Base-by-base conservation (phyloP, 192 early-diverging fungal species). In the Coemansia sp. region DNA sequence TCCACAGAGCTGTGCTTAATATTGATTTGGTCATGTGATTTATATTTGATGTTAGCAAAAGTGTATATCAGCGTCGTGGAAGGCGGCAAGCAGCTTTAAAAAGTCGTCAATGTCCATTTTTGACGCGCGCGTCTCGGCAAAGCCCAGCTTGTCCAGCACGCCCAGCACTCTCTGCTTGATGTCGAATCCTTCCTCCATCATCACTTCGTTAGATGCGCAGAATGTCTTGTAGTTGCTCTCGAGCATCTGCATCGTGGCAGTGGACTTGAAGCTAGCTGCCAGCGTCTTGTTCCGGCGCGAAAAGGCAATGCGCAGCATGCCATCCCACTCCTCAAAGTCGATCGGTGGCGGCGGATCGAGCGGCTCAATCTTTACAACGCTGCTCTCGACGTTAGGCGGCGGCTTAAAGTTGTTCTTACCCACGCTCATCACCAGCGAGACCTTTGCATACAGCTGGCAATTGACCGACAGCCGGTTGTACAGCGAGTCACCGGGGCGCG, bases 321-420 rank as follows among this genome's bases (percentile, higher is more conserved):
- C 97, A 86, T 99, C 97, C 91, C 94, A 99, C 71, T 98, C 96
- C 74, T 94, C 89, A 75, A 97, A 94, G 85, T 96, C 89, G 27
- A 99, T 88, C 1, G 96, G 92, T 20, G 97, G 97, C 38, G 96
- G 96, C 22, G 97, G 97, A 74, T 97, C 93, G 36, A 88, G 78
- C 2, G 95, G 96, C 78, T 98, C 96, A 63, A 99, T 89, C 63
- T 93, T 84, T n/a, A 99, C 96, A 1, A 99, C 97, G 70, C 88
- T 91, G 70, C 93, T 94, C 75, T 99, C 97, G 38, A 99, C 97
- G 66, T 97, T 89, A 20, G 97, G 97, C 70, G 96, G 96, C 63
- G 97, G 97, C 69, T 95, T 87, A 81, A 99, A 99, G 85, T 97
- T 98, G 87, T 98, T 98, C 80, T 92, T 94, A 69, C 94, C 94